phyloP scores from a whole-genome alignment of 805 yeast genomes.

The Citeromyces nyonsensis region DNA sequence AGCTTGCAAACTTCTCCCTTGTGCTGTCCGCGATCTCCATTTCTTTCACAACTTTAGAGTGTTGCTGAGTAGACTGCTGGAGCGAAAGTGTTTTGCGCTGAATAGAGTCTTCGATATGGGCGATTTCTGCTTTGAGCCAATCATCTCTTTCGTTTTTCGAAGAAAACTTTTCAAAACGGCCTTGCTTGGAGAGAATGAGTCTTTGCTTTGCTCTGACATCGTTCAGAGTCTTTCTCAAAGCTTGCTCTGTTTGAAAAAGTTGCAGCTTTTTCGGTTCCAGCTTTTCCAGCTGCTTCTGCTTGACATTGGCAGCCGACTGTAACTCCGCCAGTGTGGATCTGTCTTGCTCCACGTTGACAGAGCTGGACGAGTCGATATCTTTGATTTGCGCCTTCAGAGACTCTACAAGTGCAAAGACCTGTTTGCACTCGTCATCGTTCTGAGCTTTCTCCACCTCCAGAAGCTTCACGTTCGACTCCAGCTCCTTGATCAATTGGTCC shows the following conservation, averaged over 20 bases:
- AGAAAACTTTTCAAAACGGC: conserved; percentile 45
- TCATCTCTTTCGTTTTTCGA: conserved; percentile 42
- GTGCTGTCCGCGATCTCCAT: conserved; percentile 10
- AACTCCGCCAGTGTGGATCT: conserved; percentile 9
- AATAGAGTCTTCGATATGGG: conserved; percentile 11
- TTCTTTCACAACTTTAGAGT: conserved; percentile 12
- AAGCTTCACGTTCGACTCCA: conserved; percentile 32
- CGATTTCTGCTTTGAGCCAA: conserved; percentile 48
- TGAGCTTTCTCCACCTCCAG: conserved; percentile 40
- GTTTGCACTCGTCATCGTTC: conserved; percentile 30
- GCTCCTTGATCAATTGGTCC: conserved; percentile 25
- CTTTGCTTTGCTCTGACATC: conserved; percentile 37
- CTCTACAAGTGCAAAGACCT: conserved; percentile 6
- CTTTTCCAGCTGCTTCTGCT: conserved; percentile 18
- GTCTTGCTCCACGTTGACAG: conserved; percentile 8
- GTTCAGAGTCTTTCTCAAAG: conserved; percentile 20
- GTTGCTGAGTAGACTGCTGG: conserved; percentile 4
- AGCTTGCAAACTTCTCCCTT: not conserved
- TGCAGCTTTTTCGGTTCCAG: conserved; percentile 24
- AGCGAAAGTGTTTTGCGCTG: conserved; percentile 5
- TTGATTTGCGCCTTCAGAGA: too few relatives aligned
- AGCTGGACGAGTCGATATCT: too few relatives aligned
- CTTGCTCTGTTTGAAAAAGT: conserved; percentile 22
- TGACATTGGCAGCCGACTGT: conserved; percentile 14
- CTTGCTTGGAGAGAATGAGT: conserved; percentile 52